phyloP scores from a whole-genome alignment of 1,284 basidiomycete species.

The Cryptococcus hybrid region DNA sequence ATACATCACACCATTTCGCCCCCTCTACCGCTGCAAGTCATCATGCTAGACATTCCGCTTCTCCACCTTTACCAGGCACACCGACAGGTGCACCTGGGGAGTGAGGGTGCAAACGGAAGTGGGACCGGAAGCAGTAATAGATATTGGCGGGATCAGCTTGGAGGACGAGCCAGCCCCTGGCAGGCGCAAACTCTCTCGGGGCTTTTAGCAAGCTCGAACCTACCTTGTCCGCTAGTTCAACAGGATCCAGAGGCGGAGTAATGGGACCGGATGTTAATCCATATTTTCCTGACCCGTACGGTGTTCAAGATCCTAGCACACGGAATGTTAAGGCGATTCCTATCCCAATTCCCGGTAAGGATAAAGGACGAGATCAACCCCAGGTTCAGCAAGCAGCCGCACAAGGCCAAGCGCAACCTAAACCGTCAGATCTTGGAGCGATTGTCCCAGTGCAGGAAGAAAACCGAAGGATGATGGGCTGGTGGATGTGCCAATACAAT shows the following conservation, averaged over 20 bases:
- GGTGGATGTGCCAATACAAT: constrained; percentile 44
- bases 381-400: not conserved
- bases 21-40: constrained; percentile 9
- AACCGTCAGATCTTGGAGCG: too few relatives aligned
- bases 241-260: not conserved
- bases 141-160: constrained; percentile 33
- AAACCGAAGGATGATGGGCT: constrained; percentile 27
- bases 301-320: constrained; percentile 1
- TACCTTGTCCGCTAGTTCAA: constrained; percentile 8
- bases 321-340: constrained; percentile 9
- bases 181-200: constrained; percentile 17
- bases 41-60: constrained; percentile 1
- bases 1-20: constrained; percentile 36
- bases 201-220: constrained; percentile 35
- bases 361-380: not conserved
- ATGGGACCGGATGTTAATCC: constrained; percentile 20
- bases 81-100: not conserved
- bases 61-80: not conserved
- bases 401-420: not conserved
- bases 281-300: constrained; percentile 34
- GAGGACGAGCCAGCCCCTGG: constrained; percentile 25
- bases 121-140: not conserved
- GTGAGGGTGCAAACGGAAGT: not conserved
- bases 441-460: constrained; percentile 12
- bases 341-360: constrained; percentile 22